phyloP scores from a whole-genome alignment of 257 asterid genomes.

The Petunia secreta region DNA sequence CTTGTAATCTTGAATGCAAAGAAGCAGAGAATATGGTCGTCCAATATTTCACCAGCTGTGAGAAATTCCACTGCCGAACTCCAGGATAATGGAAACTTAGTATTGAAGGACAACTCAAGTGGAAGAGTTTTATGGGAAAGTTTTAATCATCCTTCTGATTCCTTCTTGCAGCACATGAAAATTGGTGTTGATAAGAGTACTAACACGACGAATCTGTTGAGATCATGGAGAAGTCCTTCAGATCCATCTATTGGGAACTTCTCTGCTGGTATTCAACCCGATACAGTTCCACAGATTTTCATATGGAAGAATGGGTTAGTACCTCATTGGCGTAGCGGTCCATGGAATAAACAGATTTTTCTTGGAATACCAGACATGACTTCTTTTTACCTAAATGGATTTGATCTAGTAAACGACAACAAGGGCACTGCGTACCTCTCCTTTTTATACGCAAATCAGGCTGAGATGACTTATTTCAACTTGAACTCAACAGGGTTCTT shows the following conservation, averaged over 20 bases:
- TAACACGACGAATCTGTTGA: conserved; percentile 28
- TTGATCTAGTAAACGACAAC: not conserved
- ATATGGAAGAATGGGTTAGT: conserved; percentile 38
- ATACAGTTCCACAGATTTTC: conserved; percentile 35
- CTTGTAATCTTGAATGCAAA: conserved; percentile 32
- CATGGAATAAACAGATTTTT: conserved; percentile 38
- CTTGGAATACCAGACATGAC: conserved; percentile 33
- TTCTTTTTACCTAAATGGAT: conserved; percentile 25
- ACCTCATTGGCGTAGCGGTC: conserved; percentile 51
- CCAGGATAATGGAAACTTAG: conserved; percentile 49
- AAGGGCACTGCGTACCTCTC: conserved; percentile 24
- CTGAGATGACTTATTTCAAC: conserved; percentile 9
- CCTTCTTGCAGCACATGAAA: conserved; percentile 42
- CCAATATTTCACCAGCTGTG: conserved; percentile 28
- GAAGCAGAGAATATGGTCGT: conserved; percentile 43
- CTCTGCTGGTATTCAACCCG: conserved; percentile 28
- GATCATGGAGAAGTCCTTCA: conserved; percentile 42
- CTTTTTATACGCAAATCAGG: conserved; percentile 18
- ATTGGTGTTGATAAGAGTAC: not conserved
- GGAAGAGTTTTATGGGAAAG: conserved; percentile 52
- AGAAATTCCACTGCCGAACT: conserved; percentile 42
- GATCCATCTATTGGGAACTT: conserved; percentile 55
- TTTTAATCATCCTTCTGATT: conserved; percentile 39
- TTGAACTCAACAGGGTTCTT: conserved; percentile 36
- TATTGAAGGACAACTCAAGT: conserved; percentile 34